These are phyloP conservation scores for Hymenoscyphus repandus DNA, from an alignment of 2,329 filamentous ascomycete genomes.

Conservation along the genomic window DNA sequence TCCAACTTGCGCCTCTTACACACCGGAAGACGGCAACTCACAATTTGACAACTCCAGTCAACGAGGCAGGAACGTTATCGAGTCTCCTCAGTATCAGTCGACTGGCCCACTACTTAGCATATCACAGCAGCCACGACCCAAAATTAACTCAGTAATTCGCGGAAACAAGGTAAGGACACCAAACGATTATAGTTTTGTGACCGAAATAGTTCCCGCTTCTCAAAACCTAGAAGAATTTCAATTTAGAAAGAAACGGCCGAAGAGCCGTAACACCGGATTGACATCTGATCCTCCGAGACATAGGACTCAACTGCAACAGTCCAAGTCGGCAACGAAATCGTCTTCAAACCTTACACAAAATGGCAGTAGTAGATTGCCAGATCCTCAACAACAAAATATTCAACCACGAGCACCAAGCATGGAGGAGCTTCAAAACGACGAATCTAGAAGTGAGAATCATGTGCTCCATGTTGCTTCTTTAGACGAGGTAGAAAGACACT, in stretches of 20 bases:
- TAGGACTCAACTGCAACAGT: not conserved
- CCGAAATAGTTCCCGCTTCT: conserved; percentile 28
- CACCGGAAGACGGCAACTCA: too few species aligned
- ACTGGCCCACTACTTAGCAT: not conserved
- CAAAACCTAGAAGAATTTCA: conserved; percentile 27
- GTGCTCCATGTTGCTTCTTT: too few species aligned
- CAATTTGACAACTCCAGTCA: too few species aligned
- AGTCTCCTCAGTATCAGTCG: not conserved
- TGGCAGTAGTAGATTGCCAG: not conserved
- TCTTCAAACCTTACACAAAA: not conserved
- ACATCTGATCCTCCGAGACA: not conserved
- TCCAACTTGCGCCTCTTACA: too few species aligned
- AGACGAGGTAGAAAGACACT: too few species aligned
- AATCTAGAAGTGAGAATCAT: too few species aligned
- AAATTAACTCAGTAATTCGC: not conserved
- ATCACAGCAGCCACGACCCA: not conserved
- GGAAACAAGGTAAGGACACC: not conserved
- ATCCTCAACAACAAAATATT: not conserved
- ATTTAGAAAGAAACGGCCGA: conserved; percentile 21
- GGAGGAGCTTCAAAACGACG: too few species aligned
- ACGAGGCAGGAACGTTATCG: too few species aligned
- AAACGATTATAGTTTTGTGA: conserved; percentile 25
- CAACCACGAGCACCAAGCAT: too few species aligned
- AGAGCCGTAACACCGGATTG: not conserved
- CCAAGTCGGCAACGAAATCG: not conserved